These are phyloP conservation scores for Arctium minus DNA, from an alignment of 129 eudicot species.

Conservation along the genomic window DNA sequence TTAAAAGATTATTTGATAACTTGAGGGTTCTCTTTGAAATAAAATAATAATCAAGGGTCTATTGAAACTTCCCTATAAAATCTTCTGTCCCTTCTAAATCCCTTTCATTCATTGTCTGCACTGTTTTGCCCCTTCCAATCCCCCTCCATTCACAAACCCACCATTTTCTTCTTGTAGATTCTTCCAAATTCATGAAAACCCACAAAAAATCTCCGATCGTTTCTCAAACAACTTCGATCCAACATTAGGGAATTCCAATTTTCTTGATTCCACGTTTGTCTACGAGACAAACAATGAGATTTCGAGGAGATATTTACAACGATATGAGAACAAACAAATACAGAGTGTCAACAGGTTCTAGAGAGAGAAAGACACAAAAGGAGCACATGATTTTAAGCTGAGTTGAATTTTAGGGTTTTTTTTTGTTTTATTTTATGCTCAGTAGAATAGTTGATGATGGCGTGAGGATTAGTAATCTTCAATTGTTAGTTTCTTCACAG, in stretches of 20 bases:
- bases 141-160: conserved; percentile 20
- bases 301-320: conserved; percentile 20
- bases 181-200: conserved; percentile 13
- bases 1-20: not conserved
- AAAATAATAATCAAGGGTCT: not conserved
- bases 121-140: conserved; percentile 16
- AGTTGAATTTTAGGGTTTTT: not conserved
- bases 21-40: not conserved
- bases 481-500: not conserved
- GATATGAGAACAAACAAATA: conserved; percentile 18
- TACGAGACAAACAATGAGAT: conserved; percentile 33
- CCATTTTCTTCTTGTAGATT: conserved; percentile 5
- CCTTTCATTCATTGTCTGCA: not conserved
- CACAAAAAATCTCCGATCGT: not conserved
- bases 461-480: conserved; percentile 7
- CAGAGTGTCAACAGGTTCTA: conserved; percentile 21
- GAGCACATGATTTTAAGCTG: conserved; percentile 8
- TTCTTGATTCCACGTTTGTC: conserved; percentile 10
- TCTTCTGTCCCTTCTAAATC: conserved; percentile 20
- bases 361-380: conserved; percentile 18
- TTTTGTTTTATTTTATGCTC: not conserved
- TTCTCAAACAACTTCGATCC: not conserved
- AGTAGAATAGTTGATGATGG: not conserved
- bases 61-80: conserved; percentile 18
- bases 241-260: not conserved